Percentiles rank a stretch among this genome's conserved stretches.
These are phyloP conservation scores for Lactifluus subvellereus DNA, from an alignment of 768 basidiomycete species.

Conservation along the genomic window DNA sequence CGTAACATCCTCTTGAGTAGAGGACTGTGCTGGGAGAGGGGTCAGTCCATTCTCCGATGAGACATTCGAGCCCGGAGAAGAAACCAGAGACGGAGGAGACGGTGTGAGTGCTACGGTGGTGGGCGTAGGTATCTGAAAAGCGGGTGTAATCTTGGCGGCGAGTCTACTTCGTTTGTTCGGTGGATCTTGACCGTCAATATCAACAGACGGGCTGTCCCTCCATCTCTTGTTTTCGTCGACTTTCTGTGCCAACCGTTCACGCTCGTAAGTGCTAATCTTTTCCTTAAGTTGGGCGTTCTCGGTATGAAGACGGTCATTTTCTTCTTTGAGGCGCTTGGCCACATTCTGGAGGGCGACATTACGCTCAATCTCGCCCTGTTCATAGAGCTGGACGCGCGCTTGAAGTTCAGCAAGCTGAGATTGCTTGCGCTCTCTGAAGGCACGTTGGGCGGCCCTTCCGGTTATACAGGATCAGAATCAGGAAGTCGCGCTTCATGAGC, in stretches of 20 bases:
- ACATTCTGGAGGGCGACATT: slow-evolving; percentile 79
- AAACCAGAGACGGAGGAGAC: slow-evolving; percentile 43
- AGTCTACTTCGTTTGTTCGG: slow-evolving; percentile 35
- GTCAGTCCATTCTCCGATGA: slow-evolving; percentile 31
- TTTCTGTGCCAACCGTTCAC: slow-evolving; percentile 24
- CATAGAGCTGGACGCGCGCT: slow-evolving; percentile 76
- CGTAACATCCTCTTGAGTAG: slow-evolving; percentile 29
- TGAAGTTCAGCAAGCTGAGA: slow-evolving; percentile 84
- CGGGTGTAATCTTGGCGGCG: slow-evolving; percentile 26
- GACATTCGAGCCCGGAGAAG: slow-evolving; percentile 43
- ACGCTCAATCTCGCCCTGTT: slow-evolving; percentile 86
- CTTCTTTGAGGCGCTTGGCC: slow-evolving; percentile 80
- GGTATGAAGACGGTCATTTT: slow-evolving; percentile 66
- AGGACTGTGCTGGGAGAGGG: slow-evolving; percentile 28
- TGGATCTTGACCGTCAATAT: slow-evolving; percentile 19
- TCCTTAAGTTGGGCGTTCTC: slow-evolving; percentile 60
- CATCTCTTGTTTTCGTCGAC: slow-evolving; percentile 49
- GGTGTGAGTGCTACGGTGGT: slow-evolving; percentile 29
- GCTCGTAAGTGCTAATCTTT: slow-evolving; percentile 32
- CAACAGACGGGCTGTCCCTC: slow-evolving; percentile 44
- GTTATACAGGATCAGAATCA: slow-evolving; percentile 1
- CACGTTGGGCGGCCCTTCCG: slow-evolving; percentile 76
- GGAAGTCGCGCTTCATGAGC: neutral
- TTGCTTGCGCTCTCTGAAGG: slow-evolving; percentile 86
- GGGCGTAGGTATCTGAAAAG: slow-evolving; percentile 28